Base-by-base conservation (phyloP, 306 rosid genomes). In the Cyamopsis tetragonoloba region DNA sequence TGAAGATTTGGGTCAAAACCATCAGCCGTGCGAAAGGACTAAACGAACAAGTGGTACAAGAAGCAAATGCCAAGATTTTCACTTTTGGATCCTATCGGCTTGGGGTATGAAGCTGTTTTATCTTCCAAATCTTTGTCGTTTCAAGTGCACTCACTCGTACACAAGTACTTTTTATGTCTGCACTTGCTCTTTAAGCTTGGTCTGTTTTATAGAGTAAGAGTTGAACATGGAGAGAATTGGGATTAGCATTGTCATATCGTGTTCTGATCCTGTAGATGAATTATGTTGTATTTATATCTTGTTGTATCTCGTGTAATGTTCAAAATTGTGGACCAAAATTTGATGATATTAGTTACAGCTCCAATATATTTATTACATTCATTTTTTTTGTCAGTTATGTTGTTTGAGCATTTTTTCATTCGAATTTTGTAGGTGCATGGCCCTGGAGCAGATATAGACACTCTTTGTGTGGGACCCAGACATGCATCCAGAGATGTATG, bases 31-130 rank as follows among this genome's bases (percentile, higher is more conserved):
- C 95, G 0, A 89, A 83, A 82, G 97, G 96, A 67, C 48, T 86
- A 72, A 84, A 84, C 47, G 88, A 93, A 31, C 91, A 93, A 64
- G 47, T 84, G 68, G 96, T 93, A 72, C 96, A 81, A 59, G 89
- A 93, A 80, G 98, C 98, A 67, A 92, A 92, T 81, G 98, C 96
- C 70, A 92, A 87, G 89, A 92, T 92, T 75, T 89, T 93, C 74
- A 89, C 97, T n/a, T 93, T 84, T 58, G 98, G 98, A 32, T 93
- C 97, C 27, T 93, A 93, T 79, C 80, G 98, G 20, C 81, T 89
- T 2, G 97, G 98, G 97, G 98, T 93, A 88, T n/a, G 77, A 37
- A 22, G 24, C 60, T 80, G 51, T 39, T 56, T 71, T 62, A 69
- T 58, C 75, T 35, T 62, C 32, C 54, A 48, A 41, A 37, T 11